Evolutionary conservation across 2,329 filamentous ascomycete species (phyloP), one percentile per base, ranked within the genome.

Genomic region (Penicillium glabrum): DNA sequence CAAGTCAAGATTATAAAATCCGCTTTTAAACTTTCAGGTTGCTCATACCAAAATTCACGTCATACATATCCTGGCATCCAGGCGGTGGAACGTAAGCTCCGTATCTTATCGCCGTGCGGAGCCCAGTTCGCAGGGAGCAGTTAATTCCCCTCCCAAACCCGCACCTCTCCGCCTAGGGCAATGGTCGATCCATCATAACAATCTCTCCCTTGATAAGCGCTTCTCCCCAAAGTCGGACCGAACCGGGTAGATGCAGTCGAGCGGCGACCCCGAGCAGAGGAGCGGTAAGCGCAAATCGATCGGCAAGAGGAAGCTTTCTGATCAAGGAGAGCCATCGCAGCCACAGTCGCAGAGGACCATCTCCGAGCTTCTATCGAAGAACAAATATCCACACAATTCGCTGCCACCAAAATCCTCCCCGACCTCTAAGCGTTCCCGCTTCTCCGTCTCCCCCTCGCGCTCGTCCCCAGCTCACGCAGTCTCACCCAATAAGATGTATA

Each of bases 401-500:
- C 58, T 46, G 27, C 31, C 62, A 37, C 58, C 63, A 11, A 55
- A 58, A 21, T 55, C 64, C 13, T 73, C 73, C 23, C 73, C 75
- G 16, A 66, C 63, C 43, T 73, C 63, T 61, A 82, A 82, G 63
- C 77, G 78, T 46, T 66, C 67, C 44, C 74, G 72, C 57, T 57
- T 69, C 47, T 73, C 72, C 35, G 63, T 65, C 39, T 60, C 68
- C 31, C 61, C 68, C 13, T 61, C 70, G 16, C 59, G 54, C 39
- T 57, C 56, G 16, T 47, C 61, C 35, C 59, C 61, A 23, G 47
- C 33, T 21, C 47, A 60, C 44, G 46, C 64, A 26, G 60, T 58
- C 46, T 72, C 65, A 56, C 68, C 68, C 70, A 76, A 77, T 59
- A 80, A 77, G 61, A 85, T 85, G 82, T 84, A 84, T 66, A 79